phyloP scores from a whole-genome alignment of 345 rosid species.

The Litchi chinensis region DNA sequence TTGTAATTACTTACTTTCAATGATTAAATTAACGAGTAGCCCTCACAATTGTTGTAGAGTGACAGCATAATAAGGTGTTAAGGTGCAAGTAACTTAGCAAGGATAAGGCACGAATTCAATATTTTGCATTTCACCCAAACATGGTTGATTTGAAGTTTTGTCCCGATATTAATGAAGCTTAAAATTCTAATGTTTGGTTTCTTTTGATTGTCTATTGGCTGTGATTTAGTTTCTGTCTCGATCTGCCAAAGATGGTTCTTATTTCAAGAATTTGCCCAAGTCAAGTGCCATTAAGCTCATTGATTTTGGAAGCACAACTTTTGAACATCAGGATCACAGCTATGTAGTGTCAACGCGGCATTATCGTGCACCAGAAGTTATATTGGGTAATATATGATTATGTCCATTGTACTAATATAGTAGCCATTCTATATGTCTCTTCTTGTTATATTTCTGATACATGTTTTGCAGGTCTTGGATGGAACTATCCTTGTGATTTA shows the following conservation, averaged over 20 bases:
- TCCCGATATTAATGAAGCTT: constrained; percentile 5
- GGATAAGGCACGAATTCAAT: neutral
- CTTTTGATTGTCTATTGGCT: constrained; percentile 6
- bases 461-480: constrained; percentile 61
- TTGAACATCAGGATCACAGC: constrained; percentile 81
- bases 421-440: constrained; percentile 9
- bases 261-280: constrained; percentile 75
- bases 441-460: neutral
- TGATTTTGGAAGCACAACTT: constrained; percentile 85
- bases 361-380: constrained; percentile 86
- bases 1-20: neutral
- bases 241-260: constrained; percentile 69
- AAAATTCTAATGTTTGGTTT: constrained; percentile 4
- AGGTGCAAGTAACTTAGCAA: neutral
- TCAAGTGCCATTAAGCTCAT: constrained; percentile 77
- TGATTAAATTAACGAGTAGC: neutral
- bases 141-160: constrained; percentile 4
- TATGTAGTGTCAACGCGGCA: constrained; percentile 83
- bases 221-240: constrained; percentile 57
- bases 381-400: constrained; percentile 49
- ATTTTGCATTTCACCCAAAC: neutral
- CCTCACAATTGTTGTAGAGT: neutral
- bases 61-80: neutral
- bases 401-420: constrained; percentile 10
- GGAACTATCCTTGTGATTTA: constrained; percentile 84